Evolutionary conservation across 1,284 basidiomycete species (phyloP).

Genomic region (Tylopilus sp.): DNA sequence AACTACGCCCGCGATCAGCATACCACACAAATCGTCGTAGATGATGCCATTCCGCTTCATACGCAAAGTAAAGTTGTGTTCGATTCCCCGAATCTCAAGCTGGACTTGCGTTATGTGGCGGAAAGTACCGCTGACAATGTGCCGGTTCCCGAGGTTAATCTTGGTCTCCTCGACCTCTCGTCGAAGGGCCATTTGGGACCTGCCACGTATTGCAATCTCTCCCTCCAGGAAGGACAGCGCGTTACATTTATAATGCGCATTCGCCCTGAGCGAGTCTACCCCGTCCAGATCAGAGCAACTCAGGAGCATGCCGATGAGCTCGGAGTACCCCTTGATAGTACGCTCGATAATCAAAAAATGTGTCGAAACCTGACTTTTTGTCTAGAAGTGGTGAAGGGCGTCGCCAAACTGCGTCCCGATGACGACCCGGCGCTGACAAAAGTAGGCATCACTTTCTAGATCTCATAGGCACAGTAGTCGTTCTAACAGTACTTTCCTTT

Average conservation of each 20-base stretch:
- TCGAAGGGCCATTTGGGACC: conserved; percentile 75
- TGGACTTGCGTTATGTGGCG: conserved; percentile 83
- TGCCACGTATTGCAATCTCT: conserved; percentile 63
- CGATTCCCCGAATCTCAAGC: conserved; percentile 62
- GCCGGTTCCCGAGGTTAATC: conserved; percentile 61
- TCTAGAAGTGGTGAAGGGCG: conserved; percentile 59
- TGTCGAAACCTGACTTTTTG: conserved; percentile 17
- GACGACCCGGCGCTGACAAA: conserved; percentile 75
- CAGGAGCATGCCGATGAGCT: conserved; percentile 53
- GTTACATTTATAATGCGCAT: conserved; percentile 87
- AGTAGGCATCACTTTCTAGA: conserved; percentile 46
- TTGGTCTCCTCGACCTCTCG: conserved; percentile 71
- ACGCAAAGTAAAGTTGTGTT: conserved; percentile 77
- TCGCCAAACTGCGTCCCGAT: conserved; percentile 60
- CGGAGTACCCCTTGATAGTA: conserved; percentile 63
- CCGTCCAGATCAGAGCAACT: conserved; percentile 38
- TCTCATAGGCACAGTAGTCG: not conserved
- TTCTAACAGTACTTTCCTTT: conserved; percentile 1
- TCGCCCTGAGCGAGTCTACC: conserved; percentile 53
- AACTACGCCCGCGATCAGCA: conserved; percentile 88
- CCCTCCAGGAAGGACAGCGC: conserved; percentile 83
- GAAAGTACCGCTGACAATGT: conserved; percentile 66
- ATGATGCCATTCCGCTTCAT: conserved; percentile 49
- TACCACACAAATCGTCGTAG: conserved; percentile 65
- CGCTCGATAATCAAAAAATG: conserved; percentile 4